These are phyloP conservation scores for Epichloe festucae DNA, from an alignment of 2,329 filamentous ascomycete species.

Conservation along the genomic window DNA sequence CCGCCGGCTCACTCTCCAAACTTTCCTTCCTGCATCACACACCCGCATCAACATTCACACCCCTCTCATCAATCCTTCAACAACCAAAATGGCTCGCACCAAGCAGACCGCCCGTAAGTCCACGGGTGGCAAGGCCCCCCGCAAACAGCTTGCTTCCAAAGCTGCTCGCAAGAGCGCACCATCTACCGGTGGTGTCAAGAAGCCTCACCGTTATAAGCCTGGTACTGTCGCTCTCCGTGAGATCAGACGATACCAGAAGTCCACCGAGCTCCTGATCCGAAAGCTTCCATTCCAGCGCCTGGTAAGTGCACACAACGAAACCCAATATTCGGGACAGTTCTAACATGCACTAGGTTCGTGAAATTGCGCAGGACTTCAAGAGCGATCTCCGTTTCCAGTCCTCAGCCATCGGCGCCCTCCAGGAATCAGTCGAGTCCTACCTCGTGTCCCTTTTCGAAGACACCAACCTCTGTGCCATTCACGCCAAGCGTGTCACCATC, in stretches of 20 bases:
- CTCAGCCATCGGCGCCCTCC: constrained; percentile 89
- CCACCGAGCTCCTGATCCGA: constrained; percentile 87
- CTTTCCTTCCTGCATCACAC: constrained; percentile 30
- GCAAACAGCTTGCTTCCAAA: constrained; percentile 99
- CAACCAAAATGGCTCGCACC: constrained; percentile 46
- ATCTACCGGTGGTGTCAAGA: constrained; percentile 94
- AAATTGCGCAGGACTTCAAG: constrained; percentile 94
- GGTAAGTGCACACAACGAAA: constrained; percentile 31
- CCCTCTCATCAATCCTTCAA: constrained; percentile 17
- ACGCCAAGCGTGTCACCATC: constrained; percentile 98
- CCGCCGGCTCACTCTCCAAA: constrained; percentile 24
- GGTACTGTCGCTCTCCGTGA: constrained; percentile 96
- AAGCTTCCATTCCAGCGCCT: constrained; percentile 97
- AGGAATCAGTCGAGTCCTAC: constrained; percentile 98
- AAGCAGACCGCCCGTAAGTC: constrained; percentile 64
- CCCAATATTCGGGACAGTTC: not conserved
- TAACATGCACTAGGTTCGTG: constrained; percentile 49
- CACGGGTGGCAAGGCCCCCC: constrained; percentile 65
- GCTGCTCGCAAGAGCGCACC: constrained; percentile 93
- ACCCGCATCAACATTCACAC: constrained; percentile 14
- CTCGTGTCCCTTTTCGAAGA: constrained; percentile 97
- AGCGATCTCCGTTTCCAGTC: constrained; percentile 96
- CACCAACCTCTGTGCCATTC: constrained; percentile 96
- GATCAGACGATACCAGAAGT: constrained; percentile 97
- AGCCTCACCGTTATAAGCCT: constrained; percentile 83